Base-by-base conservation (phyloP, 2,329 filamentous ascomycete genomes). In the Raffaelea deltoideospora region DNA sequence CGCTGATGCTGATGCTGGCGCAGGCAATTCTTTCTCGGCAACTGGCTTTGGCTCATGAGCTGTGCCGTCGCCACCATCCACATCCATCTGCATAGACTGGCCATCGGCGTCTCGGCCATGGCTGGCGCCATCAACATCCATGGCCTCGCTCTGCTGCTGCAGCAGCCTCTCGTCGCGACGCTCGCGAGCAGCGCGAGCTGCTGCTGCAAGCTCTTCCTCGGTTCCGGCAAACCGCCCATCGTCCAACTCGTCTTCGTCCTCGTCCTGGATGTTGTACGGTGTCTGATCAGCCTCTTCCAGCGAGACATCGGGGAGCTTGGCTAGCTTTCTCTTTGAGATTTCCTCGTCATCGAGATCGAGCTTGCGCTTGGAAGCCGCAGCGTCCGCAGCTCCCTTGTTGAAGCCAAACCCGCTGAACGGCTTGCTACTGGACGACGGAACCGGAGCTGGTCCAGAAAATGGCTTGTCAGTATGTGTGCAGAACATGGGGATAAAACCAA, bases 331-430 rank as follows among this genome's bases (percentile, higher is more conserved):
- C 51, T 82, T 77, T 3, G 79, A 80, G 23, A 76, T 78, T 49
- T 93, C 84, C 49, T 95, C 88, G 50, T 95, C 88, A 42, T 82
- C 87, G 48, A 95, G 77, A 47, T 86, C 77, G 18, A 93, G 64
- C 42, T 82, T 85, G 47, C 78, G 79, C 51, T 84, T 85, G 17
- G 72, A 31, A 0, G 64, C 4, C 72, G 64, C 4, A 69, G 55
- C 50, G 82, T 85, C 35, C 83, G 79, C 18, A 56, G 56, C 37
- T 85, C 84, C 34, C 62, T 41, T 45, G 39, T 39, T 40, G 41
- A 96, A 75, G 3, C 86, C 88, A 51, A 96, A 96, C 23, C 79
- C 78, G 53, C 81, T 80, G 33, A 92, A 71, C 50, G 76, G 41
- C 73, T 75, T 55, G 77, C 83, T 49, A 13, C 37, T 20, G 17